Evolutionary conservation across 2,329 filamentous ascomycete genomes (phyloP).

Genomic region (Nemania serpens): DNA sequence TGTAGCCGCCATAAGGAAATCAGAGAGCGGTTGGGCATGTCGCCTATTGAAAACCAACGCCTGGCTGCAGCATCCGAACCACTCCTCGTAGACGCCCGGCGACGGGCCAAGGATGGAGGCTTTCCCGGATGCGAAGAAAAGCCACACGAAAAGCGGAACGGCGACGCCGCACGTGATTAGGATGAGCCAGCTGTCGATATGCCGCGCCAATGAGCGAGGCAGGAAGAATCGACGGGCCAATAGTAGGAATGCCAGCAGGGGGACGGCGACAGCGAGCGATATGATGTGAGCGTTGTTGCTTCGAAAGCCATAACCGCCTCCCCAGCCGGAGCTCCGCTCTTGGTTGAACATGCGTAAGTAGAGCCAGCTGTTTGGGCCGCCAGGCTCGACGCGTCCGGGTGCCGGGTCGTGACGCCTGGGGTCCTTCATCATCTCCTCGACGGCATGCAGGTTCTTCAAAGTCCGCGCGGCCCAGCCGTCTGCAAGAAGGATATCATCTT

Average conservation of each 20-base stretch:
- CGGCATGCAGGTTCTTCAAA: conserved; percentile 31
- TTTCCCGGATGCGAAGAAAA: conserved; percentile 42
- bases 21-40: conserved; percentile 33
- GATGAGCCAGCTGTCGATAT: conserved; percentile 39
- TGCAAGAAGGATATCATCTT: conserved; percentile 41
- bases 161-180: conserved; percentile 37
- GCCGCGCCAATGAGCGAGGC: conserved; percentile 31
- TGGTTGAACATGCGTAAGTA: conserved; percentile 42
- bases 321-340: conserved; percentile 40
- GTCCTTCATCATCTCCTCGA: conserved; percentile 39
- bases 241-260: conserved; percentile 32
- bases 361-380: conserved; percentile 39
- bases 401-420: conserved; percentile 32
- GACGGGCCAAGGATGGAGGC: conserved; percentile 37
- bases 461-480: conserved; percentile 40
- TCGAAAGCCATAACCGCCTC: conserved; percentile 38
- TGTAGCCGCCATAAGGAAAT: conserved; percentile 33
- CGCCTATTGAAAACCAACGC: conserved; percentile 40
- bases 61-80: conserved; percentile 42
- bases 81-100: conserved; percentile 39
- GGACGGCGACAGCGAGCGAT: conserved; percentile 34
- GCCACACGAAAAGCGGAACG: conserved; percentile 39
- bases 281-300: conserved; percentile 40
- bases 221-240: conserved; percentile 30
- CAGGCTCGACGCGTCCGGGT: conserved; percentile 33